Base-by-base conservation (phyloP, 2,329 filamentous ascomycete genomes). In the Ampelomyces quisqualis region DNA sequence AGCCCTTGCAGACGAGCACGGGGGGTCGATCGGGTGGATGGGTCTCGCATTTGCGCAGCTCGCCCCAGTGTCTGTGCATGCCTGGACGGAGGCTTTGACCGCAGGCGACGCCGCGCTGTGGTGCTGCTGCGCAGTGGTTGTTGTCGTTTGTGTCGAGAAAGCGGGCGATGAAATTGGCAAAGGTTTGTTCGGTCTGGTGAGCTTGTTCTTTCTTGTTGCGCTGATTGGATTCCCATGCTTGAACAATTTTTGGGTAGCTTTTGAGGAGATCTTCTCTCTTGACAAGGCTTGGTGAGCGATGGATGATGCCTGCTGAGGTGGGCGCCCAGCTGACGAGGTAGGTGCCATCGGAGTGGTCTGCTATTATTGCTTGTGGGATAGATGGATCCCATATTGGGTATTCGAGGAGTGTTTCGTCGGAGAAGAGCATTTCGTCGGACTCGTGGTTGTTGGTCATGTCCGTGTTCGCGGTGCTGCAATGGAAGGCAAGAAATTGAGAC, bases 11-110 rank as follows among this genome's bases (percentile, higher is more conserved):
- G 3, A 45, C 42, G 9, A 13, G 8, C 9, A 37, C 34, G 5
- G 4, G 5, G 8, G 15, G 7, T n/a, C 13, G 18, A n/a, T 31
- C 15, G 1, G 14, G 18, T 7, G 29, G 14, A 24, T 46, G 42
- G 2, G 17, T 34, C 28, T 17, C 35, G n/a, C 43, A 46, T 11
- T 13, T 38, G n/a, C 33, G 23, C 21, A 45, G 7, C 19, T 42
- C 23, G 5, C 43, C 39, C 21, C 35, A 45, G 21, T 49, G 39
- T 7, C 33, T 23, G 5, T 7, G 23, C 43, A 43, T 46, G 3
- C 38, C 42, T 3, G 38, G 34, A 8, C 45, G 23, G 5, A 45
- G 24, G 6, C 27, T 34, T 30, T 49, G 46, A 22, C 28, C 24
- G 15, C 42, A 49, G 4, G 18, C 23, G 1, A 38, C 41, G 15